A percentile compares a stretch with the other conserved stretches of the same genome.
phyloP scores from a whole-genome alignment of 257 asterid species.

The Solanum paucissectum region DNA sequence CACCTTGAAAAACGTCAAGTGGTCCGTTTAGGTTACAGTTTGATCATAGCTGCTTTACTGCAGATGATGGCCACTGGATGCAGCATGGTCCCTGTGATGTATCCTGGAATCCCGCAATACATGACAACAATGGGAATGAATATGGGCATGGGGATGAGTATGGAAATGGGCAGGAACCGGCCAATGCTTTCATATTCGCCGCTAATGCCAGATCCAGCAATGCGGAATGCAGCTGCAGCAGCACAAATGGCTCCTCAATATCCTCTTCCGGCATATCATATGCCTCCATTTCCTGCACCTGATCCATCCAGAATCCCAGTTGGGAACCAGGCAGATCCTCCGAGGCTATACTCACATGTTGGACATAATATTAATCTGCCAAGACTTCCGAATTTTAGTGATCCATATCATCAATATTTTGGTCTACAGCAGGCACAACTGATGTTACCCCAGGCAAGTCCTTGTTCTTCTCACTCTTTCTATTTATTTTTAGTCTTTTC shows the following conservation, averaged over 20 bases:
- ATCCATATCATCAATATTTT: conserved; percentile 21
- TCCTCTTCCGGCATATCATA: conserved; percentile 42
- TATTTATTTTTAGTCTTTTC: background rate
- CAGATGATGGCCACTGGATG: conserved; percentile 45
- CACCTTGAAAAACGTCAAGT: background rate
- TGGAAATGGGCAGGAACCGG: conserved; percentile 53
- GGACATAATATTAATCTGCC: conserved; percentile 12
- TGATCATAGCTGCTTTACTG: background rate
- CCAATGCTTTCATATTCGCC: conserved; percentile 47
- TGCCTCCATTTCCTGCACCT: conserved; percentile 34
- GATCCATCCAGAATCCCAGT: conserved; percentile 33
- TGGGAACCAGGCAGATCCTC: conserved; percentile 16
- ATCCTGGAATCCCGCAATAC: conserved; percentile 28
- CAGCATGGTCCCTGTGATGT: conserved; percentile 33
- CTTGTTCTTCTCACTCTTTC: background rate
- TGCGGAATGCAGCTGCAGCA: conserved; percentile 34
- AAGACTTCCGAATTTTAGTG: conserved; percentile 2
- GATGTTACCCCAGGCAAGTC: conserved; percentile 19
- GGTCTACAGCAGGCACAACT: conserved; percentile 21
- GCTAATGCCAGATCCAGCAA: conserved; percentile 32
- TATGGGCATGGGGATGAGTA: conserved; percentile 25
- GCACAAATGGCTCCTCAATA: conserved; percentile 38
- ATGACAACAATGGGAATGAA: conserved; percentile 20
- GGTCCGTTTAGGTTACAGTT: background rate
- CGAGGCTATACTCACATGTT: conserved; percentile 2